phyloP scores from a whole-genome alignment of 2,329 filamentous ascomycete species.

The Zasmidium cellare region DNA sequence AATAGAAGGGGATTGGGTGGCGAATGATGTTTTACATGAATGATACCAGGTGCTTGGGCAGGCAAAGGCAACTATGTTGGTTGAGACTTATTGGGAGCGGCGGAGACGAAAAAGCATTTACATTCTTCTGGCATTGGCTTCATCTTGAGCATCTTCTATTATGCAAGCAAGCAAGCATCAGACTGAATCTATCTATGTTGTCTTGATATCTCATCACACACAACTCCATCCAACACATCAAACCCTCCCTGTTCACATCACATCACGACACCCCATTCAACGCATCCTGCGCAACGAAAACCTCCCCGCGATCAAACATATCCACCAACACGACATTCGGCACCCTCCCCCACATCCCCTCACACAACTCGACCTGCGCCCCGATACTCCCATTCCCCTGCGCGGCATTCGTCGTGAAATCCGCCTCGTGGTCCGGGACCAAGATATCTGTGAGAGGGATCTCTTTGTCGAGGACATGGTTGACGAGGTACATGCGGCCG shows the following conservation, averaged over 20 bases:
- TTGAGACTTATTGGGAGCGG: too few relatives aligned
- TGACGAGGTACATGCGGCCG: slow-evolving; percentile 50
- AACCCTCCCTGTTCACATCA: background rate
- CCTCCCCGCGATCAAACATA: slow-evolving; percentile 46
- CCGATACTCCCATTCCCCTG: slow-evolving; percentile 48
- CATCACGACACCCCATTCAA: slow-evolving; percentile 35
- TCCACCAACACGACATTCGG: slow-evolving; percentile 48
- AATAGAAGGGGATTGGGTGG: background rate
- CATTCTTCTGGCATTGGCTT: too few relatives aligned
- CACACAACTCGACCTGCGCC: slow-evolving; percentile 42
- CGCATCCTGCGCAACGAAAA: slow-evolving; percentile 41
- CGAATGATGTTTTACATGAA: too few relatives aligned
- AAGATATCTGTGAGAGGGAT: slow-evolving; percentile 37
- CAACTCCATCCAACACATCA: background rate
- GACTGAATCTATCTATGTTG: too few relatives aligned
- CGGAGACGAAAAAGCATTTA: too few relatives aligned
- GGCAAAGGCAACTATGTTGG: too few relatives aligned
- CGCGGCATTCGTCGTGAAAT: slow-evolving; percentile 44
- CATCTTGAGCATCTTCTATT: too few relatives aligned
- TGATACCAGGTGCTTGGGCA: too few relatives aligned
- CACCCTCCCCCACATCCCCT: slow-evolving; percentile 35
- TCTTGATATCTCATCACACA: too few relatives aligned
- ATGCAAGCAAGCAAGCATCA: too few relatives aligned
- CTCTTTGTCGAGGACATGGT: slow-evolving; percentile 47
- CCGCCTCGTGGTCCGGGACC: slow-evolving; percentile 41